Evolutionary conservation across 2,329 filamentous ascomycete genomes (phyloP), one percentile per base, ranked within the genome.

Genomic region (Alternaria incomplexa): DNA sequence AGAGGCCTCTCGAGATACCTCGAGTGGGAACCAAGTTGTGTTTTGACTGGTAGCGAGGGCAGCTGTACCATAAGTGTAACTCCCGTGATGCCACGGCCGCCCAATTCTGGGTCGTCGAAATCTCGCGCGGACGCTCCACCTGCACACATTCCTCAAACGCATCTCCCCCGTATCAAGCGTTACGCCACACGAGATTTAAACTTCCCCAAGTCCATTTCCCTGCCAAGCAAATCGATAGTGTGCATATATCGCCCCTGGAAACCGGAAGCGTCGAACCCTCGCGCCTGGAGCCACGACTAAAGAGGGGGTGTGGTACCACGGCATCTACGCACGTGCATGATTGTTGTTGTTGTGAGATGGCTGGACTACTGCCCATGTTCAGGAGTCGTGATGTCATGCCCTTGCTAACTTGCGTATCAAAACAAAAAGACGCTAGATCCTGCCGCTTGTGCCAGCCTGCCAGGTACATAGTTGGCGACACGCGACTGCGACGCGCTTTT

Each of bases 301-400:
- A 36, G 15, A n/a, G 12, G 11, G 30, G 53, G 50, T 26, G 13
- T 32, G 17, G 43, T 56, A 32, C 20, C 23, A 28, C 17, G 17
- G 45, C 43, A 20, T 36, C 17, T 11, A 13, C 43, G 53, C 53
- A 56, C 53, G 53, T 56, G 43, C 53, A 52, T n/a, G 13, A 32
- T 20, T n/a, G 28, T 40, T 40, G 32, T 40, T 40, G 36, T 40
- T 40, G 15, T 40, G 36, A 40, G 36, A 40, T 40, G 36, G 36
- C 36, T 40, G 36, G 36, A 40, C 36, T 17, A 28, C 36, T 32
- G 30, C 32, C 32, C 55, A 50, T 17, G 20, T 46, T n/a, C 53
- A 47, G 55, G 55, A 57, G 45, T 57, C 44, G 55, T 57, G 55
- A 57, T 57, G 55, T 57, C 55, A 57, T 57, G 15, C 36, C 26